Evolutionary conservation across 2,329 filamentous ascomycete genomes (phyloP).

Genomic region (Colletotrichum lindemuthianum): DNA sequence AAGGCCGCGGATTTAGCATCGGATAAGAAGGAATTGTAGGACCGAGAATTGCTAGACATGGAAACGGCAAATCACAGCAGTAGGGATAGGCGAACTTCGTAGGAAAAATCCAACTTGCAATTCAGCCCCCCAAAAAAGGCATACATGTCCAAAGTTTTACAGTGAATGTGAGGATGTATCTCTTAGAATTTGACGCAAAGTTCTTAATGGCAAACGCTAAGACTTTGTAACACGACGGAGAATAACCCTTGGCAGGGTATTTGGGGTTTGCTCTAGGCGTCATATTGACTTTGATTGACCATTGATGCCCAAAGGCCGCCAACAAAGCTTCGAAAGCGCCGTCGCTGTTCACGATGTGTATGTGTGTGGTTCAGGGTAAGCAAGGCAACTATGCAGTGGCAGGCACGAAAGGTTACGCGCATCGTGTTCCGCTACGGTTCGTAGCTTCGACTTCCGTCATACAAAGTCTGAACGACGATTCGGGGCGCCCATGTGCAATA

Average conservation of each 20-base stretch:
- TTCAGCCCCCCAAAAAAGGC: neutral
- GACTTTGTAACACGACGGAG: slow-evolving; percentile 94
- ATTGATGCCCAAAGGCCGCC: slow-evolving; percentile 45
- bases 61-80: neutral
- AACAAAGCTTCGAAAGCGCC: slow-evolving; percentile 92
- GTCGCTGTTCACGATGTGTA: slow-evolving; percentile 4
- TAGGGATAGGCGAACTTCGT: neutral
- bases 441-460: too few species aligned
- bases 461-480: too few species aligned
- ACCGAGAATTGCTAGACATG: neutral
- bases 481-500: too few species aligned
- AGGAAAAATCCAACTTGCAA: neutral
- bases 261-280: slow-evolving; percentile 80
- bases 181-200: slow-evolving; percentile 86
- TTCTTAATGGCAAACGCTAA: slow-evolving; percentile 79
- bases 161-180: slow-evolving; percentile 65
- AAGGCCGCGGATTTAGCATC: slow-evolving; percentile 35
- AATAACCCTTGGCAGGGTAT: slow-evolving; percentile 86
- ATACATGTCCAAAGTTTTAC: neutral
- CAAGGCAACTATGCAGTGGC: neutral
- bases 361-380: neutral
- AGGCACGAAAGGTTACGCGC: too few species aligned
- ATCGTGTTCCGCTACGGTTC: too few species aligned
- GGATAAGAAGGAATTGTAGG: slow-evolving; percentile 64
- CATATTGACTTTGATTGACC: slow-evolving; percentile 85